phyloP scores from a whole-genome alignment of 352 stramenopile species.

The Phytophthora aleatoria region DNA sequence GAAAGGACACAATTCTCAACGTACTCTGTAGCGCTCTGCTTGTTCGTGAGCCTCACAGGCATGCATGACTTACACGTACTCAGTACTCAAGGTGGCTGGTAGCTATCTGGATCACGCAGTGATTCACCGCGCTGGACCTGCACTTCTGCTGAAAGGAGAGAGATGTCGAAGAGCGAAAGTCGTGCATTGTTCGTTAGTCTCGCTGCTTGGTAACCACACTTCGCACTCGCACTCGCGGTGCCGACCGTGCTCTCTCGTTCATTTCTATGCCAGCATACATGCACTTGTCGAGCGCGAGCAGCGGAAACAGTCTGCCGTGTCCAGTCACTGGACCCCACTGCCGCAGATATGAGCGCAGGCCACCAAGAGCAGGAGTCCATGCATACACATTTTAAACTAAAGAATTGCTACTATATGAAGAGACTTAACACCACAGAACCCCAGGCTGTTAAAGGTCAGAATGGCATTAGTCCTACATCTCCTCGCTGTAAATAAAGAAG shows the following conservation, averaged over 20 bases:
- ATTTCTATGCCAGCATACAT: too few species aligned
- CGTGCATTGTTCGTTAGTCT: not conserved
- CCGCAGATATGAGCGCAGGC: not conserved
- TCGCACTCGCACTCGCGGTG: not conserved
- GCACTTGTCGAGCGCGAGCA: not conserved
- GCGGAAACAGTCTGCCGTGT: not conserved
- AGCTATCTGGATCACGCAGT: not conserved
- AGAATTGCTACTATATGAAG: constrained; percentile 25
- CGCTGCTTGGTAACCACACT: too few species aligned
- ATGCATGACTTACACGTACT: too few species aligned
- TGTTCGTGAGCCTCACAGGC: too few species aligned
- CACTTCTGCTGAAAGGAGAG: not conserved
- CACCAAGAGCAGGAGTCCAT: constrained; percentile 2
- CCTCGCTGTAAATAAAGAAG: constrained; percentile 39
- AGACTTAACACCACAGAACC: constrained; percentile 24
- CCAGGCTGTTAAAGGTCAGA: constrained; percentile 30
- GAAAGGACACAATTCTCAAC: too few species aligned
- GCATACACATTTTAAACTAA: constrained; percentile 5
- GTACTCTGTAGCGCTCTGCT: too few species aligned
- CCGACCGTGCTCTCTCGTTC: not conserved
- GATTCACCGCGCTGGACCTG: not conserved
- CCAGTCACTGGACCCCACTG: too few species aligned
- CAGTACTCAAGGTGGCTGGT: too few species aligned
- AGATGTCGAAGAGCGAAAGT: too few species aligned
- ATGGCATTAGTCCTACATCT: constrained; percentile 44